phyloP scores from a whole-genome alignment of 176 grass and related monocot genomes.

The Avena insularis region DNA sequence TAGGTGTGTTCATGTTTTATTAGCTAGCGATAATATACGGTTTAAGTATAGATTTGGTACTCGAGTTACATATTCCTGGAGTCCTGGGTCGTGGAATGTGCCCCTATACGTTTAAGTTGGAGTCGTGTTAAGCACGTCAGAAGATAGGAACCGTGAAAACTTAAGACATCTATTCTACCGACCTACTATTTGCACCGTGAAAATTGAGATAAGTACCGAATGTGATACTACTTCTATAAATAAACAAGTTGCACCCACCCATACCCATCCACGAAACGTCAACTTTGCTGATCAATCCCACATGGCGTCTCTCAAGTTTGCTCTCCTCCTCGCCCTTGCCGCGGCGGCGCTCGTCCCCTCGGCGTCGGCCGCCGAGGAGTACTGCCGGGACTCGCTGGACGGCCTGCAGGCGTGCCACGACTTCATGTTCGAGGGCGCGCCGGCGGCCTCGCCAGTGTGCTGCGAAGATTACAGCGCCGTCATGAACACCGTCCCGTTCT shows the following conservation, averaged over 20 bases:
- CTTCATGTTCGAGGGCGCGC: constrained; percentile 39
- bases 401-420: constrained; percentile 28
- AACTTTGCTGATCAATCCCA: background rate
- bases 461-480: constrained; percentile 41
- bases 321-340: background rate
- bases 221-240: background rate
- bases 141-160: no score
- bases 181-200: no score
- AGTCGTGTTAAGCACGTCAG: no score
- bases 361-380: background rate
- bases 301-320: constrained; percentile 9
- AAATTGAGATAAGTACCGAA: no score
- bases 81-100: no score
- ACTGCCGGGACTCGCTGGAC: constrained; percentile 43
- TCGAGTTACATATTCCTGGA: no score
- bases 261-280: background rate
- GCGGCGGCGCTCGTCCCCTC: background rate
- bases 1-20: no score
- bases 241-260: background rate
- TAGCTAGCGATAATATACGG: no score
- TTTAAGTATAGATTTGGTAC: no score
- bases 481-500: constrained; percentile 49
- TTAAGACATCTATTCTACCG: no score
- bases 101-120: no score
- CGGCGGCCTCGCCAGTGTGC: constrained; percentile 29